phyloP scores from a whole-genome alignment of 1,284 basidiomycete genomes.

The Agaricales sp. region DNA sequence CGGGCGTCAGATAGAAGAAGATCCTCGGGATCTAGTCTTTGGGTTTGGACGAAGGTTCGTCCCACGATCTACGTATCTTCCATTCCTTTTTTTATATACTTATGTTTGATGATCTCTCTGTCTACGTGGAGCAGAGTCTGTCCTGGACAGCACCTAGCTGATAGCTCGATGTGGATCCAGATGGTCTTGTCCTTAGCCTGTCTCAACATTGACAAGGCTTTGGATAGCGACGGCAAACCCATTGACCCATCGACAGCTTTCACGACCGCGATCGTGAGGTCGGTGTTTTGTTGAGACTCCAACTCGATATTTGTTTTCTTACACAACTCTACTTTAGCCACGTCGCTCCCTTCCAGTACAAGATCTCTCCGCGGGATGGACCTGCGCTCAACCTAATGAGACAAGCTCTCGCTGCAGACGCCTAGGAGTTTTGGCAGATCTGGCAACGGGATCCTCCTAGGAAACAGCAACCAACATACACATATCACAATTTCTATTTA shows the following conservation, averaged over 20 bases:
- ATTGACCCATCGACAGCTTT: neutral
- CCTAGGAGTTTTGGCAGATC: too few species aligned
- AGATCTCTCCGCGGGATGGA: neutral
- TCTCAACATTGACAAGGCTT: neutral
- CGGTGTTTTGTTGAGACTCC: neutral
- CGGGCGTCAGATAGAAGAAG: neutral
- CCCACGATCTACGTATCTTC: neutral
- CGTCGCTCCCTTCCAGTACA: neutral
- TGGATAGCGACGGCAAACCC: neutral
- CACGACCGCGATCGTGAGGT: neutral
- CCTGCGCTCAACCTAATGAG: neutral
- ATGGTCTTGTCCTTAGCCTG: neutral
- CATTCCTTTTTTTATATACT: too few species aligned
- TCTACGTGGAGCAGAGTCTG: too few species aligned
- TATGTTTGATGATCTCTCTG: too few species aligned
- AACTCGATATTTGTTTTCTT: neutral
- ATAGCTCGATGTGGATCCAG: conserved; percentile 9
- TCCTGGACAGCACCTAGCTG: conserved; percentile 11
- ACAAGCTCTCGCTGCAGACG: neutral
- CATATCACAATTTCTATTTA: too few species aligned
- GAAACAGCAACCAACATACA: too few species aligned
- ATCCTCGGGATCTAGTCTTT: conserved; percentile 10
- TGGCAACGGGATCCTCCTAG: too few species aligned
- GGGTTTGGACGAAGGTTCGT: conserved; percentile 11
- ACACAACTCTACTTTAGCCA: neutral